These are phyloP conservation scores for Lentinus brumalis DNA, from an alignment of 768 basidiomycete genomes.

Conservation along the genomic window DNA sequence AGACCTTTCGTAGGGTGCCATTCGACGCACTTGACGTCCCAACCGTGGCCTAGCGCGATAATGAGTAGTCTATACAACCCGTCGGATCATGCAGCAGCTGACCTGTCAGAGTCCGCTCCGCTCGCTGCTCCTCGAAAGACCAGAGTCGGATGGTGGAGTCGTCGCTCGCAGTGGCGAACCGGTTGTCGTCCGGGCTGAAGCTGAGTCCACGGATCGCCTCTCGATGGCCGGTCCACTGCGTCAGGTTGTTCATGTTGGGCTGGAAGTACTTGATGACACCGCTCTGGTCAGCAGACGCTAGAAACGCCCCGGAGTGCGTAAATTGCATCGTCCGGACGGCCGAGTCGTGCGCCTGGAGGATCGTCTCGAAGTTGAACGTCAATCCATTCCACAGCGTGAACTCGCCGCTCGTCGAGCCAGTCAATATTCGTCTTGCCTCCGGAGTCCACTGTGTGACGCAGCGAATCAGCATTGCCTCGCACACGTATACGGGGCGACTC, in stretches of 20 bases:
- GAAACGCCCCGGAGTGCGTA: constrained; percentile 90
- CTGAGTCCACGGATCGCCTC: constrained; percentile 91
- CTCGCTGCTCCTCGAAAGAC: constrained; percentile 89
- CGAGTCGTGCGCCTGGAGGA: constrained; percentile 97
- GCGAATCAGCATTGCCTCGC: background rate
- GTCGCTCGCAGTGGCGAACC: constrained; percentile 95
- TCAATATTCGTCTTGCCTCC: constrained; percentile 89
- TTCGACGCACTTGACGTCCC: constrained; percentile 98
- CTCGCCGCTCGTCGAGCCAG: constrained; percentile 95
- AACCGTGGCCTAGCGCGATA: constrained; percentile 79
- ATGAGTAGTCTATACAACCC: background rate
- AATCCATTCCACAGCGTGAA: constrained; percentile 99
- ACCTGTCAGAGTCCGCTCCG: constrained; percentile 89
- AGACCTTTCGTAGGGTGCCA: constrained; percentile 99
- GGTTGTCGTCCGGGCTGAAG: constrained; percentile 88
- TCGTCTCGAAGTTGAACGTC: constrained; percentile 99
- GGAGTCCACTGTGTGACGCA: constrained; percentile 81
- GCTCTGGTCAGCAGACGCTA: constrained; percentile 89
- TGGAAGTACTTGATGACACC: constrained; percentile 99
- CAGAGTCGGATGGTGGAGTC: constrained; percentile 94
- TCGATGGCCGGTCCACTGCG: constrained; percentile 92
- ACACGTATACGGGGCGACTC: background rate
- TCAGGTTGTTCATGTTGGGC: constrained; percentile 98
- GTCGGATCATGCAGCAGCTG: background rate
- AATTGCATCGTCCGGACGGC: constrained; percentile 89